These are phyloP conservation scores for Tolypocladium album DNA, from an alignment of 2,329 filamentous ascomycete genomes.

Conservation along the genomic window DNA sequence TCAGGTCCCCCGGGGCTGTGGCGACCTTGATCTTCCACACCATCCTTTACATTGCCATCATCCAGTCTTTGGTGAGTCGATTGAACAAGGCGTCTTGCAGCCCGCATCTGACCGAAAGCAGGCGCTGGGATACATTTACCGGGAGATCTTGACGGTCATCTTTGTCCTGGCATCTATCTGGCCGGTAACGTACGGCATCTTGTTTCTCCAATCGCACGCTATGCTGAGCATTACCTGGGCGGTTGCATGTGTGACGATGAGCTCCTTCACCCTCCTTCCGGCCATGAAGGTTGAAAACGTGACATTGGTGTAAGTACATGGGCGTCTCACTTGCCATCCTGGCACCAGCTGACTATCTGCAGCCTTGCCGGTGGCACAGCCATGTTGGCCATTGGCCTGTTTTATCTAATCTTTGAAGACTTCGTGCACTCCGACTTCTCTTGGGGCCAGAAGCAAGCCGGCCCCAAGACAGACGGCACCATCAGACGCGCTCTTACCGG, in stretches of 20 bases:
- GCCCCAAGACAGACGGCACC: constrained; percentile 19
- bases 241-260: constrained; percentile 71
- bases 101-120: constrained; percentile 21
- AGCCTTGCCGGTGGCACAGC: constrained; percentile 65
- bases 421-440: constrained; percentile 36
- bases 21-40: constrained; percentile 52
- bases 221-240: constrained; percentile 61
- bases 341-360: constrained; percentile 5
- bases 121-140: constrained; percentile 86
- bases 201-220: constrained; percentile 59
- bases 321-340: background rate
- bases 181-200: constrained; percentile 62
- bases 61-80: constrained; percentile 62
- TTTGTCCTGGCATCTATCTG: constrained; percentile 70
- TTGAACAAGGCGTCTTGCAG: background rate
- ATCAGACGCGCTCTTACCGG: constrained; percentile 53
- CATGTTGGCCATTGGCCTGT: constrained; percentile 65
- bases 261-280: constrained; percentile 78
- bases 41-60: constrained; percentile 58
- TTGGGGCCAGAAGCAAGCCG: constrained; percentile 4
- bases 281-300: constrained; percentile 77
- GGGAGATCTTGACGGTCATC: constrained; percentile 74
- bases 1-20: constrained; percentile 48
- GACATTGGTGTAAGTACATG: constrained; percentile 53
- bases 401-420: constrained; percentile 76